Base-by-base conservation (phyloP, 2,329 filamentous ascomycete genomes). In the Alternaria sp. region DNA sequence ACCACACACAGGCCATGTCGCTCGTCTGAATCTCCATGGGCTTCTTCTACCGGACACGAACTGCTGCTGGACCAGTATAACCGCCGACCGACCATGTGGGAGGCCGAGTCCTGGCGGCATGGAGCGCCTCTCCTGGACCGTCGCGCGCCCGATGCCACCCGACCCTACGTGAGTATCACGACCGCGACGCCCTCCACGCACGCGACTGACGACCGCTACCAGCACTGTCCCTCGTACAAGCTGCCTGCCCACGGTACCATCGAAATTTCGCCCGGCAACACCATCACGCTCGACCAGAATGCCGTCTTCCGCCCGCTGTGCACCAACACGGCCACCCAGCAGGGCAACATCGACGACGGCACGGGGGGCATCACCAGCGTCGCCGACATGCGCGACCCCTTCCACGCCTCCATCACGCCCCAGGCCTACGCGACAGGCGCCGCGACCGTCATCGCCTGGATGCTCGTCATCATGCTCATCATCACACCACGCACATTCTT, bases 401-500 rank as follows among this genome's bases (percentile, higher is more conserved):
- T 99, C 80, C 97, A 97, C 80, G 91, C 94, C 58, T 97, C 94
- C 40, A 93, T 93, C 19, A 95, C 96, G 47, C 95, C 96, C 13
- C 93, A 97, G 80, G 91, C 92, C 73, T 99, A 97, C 77, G 94
- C 94, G 49, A 91, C 98, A 57, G 93, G 93, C 59, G 92, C 93
- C 15, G 93, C 93, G 17, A 98, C 94, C 1, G 91, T 97, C 59
- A 90, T 97, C 54, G 91, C 93, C 52, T 98, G 96, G 81, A 91
- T 96, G 77, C 88, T 98, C 50, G 91, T 97, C 70, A 92, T 97
- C 67, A 96, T 97, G 87, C 89, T 98, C 40, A 88, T 97, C 76
- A 93, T 97, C 72, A 97, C 93, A 0, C 95, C 95, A n/a, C 89
- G 95, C 55, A 97, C 96, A 4, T 97, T 96, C 78, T 90, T 97